Evolutionary conservation across 129 eudicot genomes (phyloP), one percentile per base, ranked within the genome.

Genomic region (Saposhnikovia divaricata): DNA sequence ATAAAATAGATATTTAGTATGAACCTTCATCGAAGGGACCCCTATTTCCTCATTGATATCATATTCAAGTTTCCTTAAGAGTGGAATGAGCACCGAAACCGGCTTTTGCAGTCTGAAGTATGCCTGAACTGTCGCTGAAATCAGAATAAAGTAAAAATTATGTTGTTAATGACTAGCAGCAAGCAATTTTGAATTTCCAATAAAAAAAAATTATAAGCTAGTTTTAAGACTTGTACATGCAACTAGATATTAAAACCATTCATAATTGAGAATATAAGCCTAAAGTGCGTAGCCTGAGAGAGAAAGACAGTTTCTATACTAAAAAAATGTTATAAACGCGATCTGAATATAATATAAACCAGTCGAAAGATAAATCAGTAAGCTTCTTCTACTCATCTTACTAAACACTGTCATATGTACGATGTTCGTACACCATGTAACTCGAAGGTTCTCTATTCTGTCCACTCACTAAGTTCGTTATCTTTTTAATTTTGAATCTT

Each of bases 31-130:
- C 47, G 81, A 80, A 80, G 91, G 96, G 70, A 89, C 84, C 34
- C 91, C 98, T 78, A 93, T 87, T 85, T 93, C 98, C 13, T 66
- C 89, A 63, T 83, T 77, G 43, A 93, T 83, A 81, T 93, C 98
- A 80, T 89, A 85, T 83, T 90, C 98, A 79, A 93, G 87, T 82
- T 91, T 86, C 71, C 83, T 55, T 77, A 93, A 82, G 73, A 86
- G 87, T 53, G 88, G 89, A 77, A 93, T 79, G 81, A 93, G 93
- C 55, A 85, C 77, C 11, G 89, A 72, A 80, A 90, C 83, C 1
- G 96, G 91, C 80, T 84, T 93, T 81, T 84, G 88, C 80, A 93
- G 79, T 87, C 78, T 84, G 86, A 93, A 93, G 81, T 77, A 84
- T 80, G 89, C 92, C 85, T 90, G 93, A 59, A 85, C 90, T 6